Base-by-base conservation (phyloP, 2,329 filamentous ascomycete species). In the Curvularia sp. region DNA sequence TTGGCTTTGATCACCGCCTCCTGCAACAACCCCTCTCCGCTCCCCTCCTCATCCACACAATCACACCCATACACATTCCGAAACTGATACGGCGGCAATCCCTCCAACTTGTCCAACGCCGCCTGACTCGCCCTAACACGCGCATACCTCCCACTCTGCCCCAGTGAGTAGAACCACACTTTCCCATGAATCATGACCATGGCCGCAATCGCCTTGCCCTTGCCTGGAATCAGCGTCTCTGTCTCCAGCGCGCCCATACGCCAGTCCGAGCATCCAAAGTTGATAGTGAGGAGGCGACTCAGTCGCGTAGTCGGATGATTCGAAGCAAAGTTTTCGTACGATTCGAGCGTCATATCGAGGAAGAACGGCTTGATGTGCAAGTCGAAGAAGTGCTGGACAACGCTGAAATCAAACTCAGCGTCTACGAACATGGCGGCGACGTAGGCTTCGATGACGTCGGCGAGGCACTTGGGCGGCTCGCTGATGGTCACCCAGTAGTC, bases 351-450 rank as follows among this genome's bases (percentile, higher is more conserved):
- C 88, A 98, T 97, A 75, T 97, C 89, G 51, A 85, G 82, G 74
- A 98, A 98, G 78, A 88, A 97, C 2, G 87, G 88, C 56, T 84
- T 83, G 55, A 98, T 85, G 63, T 93, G 87, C 13, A 69, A 74
- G n/a, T 86, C 78, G 77, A 97, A 97, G 78, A 99, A 98, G 0
- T 74, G 73, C 62, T 90, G 86, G 1, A 98, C 89, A 18, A 88
- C 82, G 12, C 75, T 75, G 75, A 89, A 97, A 71, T 95, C 80
- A 78, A 94, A 98, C 46, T 84, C 82, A 0, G 91, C 90, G 76
- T 99, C 95, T 10, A 99, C 90, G 73, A 98, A 98, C 22, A 97
- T 83, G 20, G 94, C 94, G 1, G 93, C 95, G 2, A 97, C 80
- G 68, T 93, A 95, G 0, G 94, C 87, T 81, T 99, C 95, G 3